These are phyloP conservation scores for Penicillium sp. DNA, from an alignment of 2,329 filamentous ascomycete genomes.

Conservation along the genomic window DNA sequence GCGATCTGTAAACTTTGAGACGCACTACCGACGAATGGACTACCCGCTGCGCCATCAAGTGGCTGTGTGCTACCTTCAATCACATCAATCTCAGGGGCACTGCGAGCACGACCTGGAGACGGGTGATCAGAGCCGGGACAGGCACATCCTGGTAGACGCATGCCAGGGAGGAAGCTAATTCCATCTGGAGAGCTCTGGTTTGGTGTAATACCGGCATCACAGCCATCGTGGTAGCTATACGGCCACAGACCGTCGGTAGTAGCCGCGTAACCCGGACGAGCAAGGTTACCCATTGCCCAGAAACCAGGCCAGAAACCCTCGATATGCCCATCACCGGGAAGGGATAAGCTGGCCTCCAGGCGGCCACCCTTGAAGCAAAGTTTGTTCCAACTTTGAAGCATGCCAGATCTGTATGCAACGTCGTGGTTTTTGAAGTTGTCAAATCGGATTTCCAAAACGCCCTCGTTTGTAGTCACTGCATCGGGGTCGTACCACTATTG, in stretches of 20 bases:
- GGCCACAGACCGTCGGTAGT: constrained; percentile 74
- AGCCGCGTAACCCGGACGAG: constrained; percentile 65
- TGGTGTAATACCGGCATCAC: constrained; percentile 68
- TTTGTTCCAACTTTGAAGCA: constrained; percentile 74
- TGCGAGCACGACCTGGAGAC: constrained; percentile 62
- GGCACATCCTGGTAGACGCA: constrained; percentile 68
- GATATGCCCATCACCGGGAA: constrained; percentile 65
- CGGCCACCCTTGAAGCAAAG: constrained; percentile 71
- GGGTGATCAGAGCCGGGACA: constrained; percentile 66
- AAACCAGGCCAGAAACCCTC: constrained; percentile 74
- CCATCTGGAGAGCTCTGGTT: constrained; percentile 70
- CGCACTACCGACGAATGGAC: constrained; percentile 58
- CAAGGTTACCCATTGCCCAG: constrained; percentile 74
- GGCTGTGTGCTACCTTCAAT: constrained; percentile 65
- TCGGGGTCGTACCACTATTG: constrained; percentile 68
- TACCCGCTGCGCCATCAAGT: constrained; percentile 44
- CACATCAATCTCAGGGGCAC: constrained; percentile 70
- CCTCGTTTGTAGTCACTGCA: constrained; percentile 61
- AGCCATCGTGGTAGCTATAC: constrained; percentile 68
- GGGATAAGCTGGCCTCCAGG: constrained; percentile 67
- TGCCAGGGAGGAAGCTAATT: constrained; percentile 66
- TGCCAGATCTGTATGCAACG: constrained; percentile 68
- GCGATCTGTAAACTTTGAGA: constrained; percentile 68
- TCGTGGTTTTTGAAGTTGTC: constrained; percentile 65
- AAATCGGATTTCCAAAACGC: constrained; percentile 63